Percentiles rank a stretch among this genome's conserved stretches.
Evolutionary conservation across 2,329 filamentous ascomycete species (phyloP).

Genomic region (Xylariaceae sp.): DNA sequence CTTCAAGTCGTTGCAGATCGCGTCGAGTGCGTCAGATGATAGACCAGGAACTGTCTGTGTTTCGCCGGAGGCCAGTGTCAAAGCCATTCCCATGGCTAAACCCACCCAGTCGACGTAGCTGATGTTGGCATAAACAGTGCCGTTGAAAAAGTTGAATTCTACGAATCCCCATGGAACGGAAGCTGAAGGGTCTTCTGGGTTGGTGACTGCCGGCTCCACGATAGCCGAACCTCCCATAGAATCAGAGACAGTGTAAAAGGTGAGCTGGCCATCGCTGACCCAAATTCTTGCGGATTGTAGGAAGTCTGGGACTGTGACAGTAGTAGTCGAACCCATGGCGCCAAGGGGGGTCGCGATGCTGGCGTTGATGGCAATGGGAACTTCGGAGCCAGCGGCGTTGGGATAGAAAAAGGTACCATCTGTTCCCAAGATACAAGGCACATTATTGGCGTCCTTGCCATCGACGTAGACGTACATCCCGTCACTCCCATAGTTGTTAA

Average conservation of each 20-base stretch:
- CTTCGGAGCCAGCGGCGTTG: conserved; percentile 28
- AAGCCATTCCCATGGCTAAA: conserved; percentile 48
- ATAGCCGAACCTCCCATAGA: conserved; percentile 33
- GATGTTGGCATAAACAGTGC: conserved; percentile 46
- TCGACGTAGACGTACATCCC: conserved; percentile 42
- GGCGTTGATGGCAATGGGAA: conserved; percentile 32
- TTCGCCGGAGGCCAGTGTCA: conserved; percentile 37
- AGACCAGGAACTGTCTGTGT: conserved; percentile 43
- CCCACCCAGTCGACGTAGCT: conserved; percentile 52
- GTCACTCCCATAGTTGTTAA: conserved; percentile 39
- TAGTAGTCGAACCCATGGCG: conserved; percentile 35
- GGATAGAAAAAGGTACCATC: conserved; percentile 42
- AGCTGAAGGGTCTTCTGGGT: conserved; percentile 42
- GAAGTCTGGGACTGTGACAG: conserved; percentile 39
- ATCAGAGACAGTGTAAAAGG: conserved; percentile 37
- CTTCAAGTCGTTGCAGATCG: conserved; percentile 41
- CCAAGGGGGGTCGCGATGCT: conserved; percentile 39
- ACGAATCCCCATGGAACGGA: conserved; percentile 49
- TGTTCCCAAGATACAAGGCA: conserved; percentile 38
- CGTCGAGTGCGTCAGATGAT: conserved; percentile 31
- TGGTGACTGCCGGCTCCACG: conserved; percentile 48
- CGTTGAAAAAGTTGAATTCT: conserved; percentile 42
- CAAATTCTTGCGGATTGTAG: conserved; percentile 41
- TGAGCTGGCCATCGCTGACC: conserved; percentile 39
- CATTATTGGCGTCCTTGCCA: conserved; percentile 35